These are phyloP conservation scores for Bacidia gigantensis DNA, from an alignment of 495 filamentous ascomycete species.

Conservation along the genomic window DNA sequence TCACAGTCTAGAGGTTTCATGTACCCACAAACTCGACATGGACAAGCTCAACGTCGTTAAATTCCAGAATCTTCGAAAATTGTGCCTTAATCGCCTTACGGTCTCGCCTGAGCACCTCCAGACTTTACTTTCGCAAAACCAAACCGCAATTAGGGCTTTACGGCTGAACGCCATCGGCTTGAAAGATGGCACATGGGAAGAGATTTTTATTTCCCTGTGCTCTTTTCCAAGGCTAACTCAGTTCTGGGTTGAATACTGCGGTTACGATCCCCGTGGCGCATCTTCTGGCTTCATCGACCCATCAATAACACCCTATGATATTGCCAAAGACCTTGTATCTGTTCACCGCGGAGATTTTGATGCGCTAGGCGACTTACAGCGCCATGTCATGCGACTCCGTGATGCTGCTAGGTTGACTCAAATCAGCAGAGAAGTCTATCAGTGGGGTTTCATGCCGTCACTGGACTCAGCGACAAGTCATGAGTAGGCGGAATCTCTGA, in stretches of 20 bases:
- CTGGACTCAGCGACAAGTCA: too few species aligned
- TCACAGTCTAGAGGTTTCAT: neutral
- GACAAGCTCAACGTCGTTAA: neutral
- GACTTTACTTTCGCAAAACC: neutral
- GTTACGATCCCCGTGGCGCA: neutral
- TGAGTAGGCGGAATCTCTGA: too few species aligned
- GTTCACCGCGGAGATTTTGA: neutral
- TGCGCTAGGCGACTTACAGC: neutral
- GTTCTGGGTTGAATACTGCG: neutral
- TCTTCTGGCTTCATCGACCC: neutral
- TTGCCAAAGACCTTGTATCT: neutral
- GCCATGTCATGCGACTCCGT: neutral
- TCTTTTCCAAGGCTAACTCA: neutral
- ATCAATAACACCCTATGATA: neutral
- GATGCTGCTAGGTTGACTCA: neutral
- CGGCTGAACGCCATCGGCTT: too few species aligned
- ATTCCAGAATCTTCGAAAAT: neutral
- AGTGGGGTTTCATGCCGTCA: neutral
- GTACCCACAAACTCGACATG: neutral
- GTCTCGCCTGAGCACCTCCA: neutral
- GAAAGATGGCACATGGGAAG: neutral
- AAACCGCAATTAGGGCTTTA: too few species aligned
- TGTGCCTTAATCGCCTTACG: neutral
- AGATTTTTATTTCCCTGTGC: neutral
- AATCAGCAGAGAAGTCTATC: neutral